Percentiles rank a stretch among this genome's conserved stretches.
These are phyloP conservation scores for Mikania micrantha DNA, from an alignment of 129 eudicot genomes.

Conservation along the genomic window DNA sequence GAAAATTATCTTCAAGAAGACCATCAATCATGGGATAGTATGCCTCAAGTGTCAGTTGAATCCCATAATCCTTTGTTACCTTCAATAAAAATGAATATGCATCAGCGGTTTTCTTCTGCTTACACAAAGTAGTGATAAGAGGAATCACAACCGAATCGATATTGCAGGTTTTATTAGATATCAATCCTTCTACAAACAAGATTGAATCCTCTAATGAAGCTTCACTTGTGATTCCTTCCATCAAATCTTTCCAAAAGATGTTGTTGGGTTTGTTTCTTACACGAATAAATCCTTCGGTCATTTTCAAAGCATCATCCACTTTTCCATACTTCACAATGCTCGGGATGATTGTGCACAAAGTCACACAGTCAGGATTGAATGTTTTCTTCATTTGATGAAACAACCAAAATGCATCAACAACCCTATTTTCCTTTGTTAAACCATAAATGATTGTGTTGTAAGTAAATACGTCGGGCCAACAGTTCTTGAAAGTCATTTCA, in stretches of 20 bases:
- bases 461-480: constrained; percentile 79
- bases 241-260: constrained; percentile 67
- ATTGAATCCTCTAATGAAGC: constrained; percentile 41
- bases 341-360: constrained; percentile 70
- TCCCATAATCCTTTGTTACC: constrained; percentile 46
- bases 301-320: constrained; percentile 62
- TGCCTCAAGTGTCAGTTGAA: constrained; percentile 51
- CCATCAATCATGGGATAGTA: constrained; percentile 63
- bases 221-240: constrained; percentile 56
- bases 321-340: constrained; percentile 66
- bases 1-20: constrained; percentile 54
- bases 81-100: constrained; percentile 52
- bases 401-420: constrained; percentile 71
- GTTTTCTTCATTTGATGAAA: constrained; percentile 86
- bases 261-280: constrained; percentile 16
- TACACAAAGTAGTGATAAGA: constrained; percentile 48
- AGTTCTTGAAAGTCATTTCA: constrained; percentile 53
- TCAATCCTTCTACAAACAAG: constrained; percentile 48
- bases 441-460: constrained; percentile 79
- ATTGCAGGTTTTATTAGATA: constrained; percentile 44
- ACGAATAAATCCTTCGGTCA: constrained; percentile 37
- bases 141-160: constrained; percentile 56
- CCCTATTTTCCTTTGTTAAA: constrained; percentile 53
- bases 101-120: constrained; percentile 60
- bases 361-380: constrained; percentile 61